Conservation (phyloP, 176 grass and related monocot genomes). For the Eragrostis curvula region DNA sequence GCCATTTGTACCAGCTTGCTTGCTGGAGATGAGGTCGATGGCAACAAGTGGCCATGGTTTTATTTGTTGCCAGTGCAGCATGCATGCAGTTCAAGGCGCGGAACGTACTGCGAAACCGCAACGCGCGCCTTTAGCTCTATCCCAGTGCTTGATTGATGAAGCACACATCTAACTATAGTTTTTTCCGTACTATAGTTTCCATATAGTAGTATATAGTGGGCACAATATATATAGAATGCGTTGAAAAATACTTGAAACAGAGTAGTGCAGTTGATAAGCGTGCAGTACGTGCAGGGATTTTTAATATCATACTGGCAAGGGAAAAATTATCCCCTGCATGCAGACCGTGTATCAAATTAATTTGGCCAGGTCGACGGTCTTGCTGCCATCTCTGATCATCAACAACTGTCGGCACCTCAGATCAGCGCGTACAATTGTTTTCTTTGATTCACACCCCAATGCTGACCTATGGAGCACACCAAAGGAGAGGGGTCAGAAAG, state of each 20-base stretch:
- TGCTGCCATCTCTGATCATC: conserved; percentile 25
- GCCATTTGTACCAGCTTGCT: not conserved
- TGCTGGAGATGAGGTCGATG: not conserved
- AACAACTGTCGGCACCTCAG: conserved; percentile 26
- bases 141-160: not conserved
- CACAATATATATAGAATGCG: not conserved
- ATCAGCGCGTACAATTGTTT: conserved; percentile 1
- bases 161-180: not conserved
- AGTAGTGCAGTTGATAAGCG: not conserved
- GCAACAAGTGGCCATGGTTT: conserved; percentile 10
- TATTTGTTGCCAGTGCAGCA: not conserved
- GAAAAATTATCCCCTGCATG: not conserved
- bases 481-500: not conserved
- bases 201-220: too few relatives aligned
- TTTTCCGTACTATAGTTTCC: too few relatives aligned
- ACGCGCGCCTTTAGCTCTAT: not conserved
- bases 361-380: conserved; percentile 3
- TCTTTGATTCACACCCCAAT: conserved; percentile 28
- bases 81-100: not conserved
- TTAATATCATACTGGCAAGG: not conserved
- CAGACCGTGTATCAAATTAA: not conserved
- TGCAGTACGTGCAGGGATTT: not conserved
- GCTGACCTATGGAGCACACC: not conserved
- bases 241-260: not conserved
- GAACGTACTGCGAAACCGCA: conserved; percentile 31